Percentiles rank a stretch among this genome's conserved stretches.
Conservation (phyloP, 306 rosid species). For the Carpinus fangiana region DNA sequence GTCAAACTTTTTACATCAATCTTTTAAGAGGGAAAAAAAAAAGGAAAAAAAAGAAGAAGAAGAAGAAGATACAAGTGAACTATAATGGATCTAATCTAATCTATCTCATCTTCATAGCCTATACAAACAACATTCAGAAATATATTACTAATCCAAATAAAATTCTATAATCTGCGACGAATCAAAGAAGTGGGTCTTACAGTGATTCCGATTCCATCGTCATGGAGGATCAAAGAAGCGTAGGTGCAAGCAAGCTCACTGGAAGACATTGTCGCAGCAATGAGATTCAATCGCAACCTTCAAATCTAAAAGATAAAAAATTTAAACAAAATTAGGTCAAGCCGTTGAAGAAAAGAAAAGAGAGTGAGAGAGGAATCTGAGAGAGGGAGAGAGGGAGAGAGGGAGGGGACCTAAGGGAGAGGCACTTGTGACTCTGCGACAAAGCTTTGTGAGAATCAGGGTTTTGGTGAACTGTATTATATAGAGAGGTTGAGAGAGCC, state of each 20-base stretch:
- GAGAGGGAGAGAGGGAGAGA: too few relatives aligned
- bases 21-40: too few relatives aligned
- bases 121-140: neutral
- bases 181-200: slow-evolving; percentile 26
- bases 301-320: too few relatives aligned
- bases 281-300: neutral
- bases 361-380: neutral
- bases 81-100: neutral
- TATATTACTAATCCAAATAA: neutral
- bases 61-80: neutral
- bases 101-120: neutral
- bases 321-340: neutral
- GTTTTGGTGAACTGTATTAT: slow-evolving; percentile 8
- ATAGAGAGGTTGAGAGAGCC: slow-evolving; percentile 5
- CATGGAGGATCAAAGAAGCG: slow-evolving; percentile 64
- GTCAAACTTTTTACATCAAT: neutral
- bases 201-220: slow-evolving; percentile 65
- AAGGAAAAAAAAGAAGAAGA: neutral
- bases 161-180: neutral
- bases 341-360: neutral
- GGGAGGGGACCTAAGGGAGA: neutral
- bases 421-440: neutral
- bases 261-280: slow-evolving; percentile 17
- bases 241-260: slow-evolving; percentile 59
- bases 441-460: neutral